Base-by-base conservation (phyloP, 169 alveolate species). In the Eimeria necatrix region DNA sequence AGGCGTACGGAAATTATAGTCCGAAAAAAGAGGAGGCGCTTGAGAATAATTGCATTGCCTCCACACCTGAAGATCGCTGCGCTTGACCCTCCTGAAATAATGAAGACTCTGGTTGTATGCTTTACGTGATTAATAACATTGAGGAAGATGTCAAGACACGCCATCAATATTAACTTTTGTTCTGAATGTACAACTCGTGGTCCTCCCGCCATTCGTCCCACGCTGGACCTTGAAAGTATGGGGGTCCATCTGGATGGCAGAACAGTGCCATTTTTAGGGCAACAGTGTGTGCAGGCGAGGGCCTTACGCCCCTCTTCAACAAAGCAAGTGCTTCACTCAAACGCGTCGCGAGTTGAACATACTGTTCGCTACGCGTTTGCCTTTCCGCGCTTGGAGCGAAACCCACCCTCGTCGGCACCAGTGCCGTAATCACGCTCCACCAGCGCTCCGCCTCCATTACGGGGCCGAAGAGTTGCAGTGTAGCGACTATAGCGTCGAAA, bases 141-240 rank as follows among this genome's bases (percentile, higher is more conserved):
- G 41, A 32, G 41, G 41, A 32, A 2, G 41, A 32, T 32, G 41
- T 32, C 41, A 32, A 32, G 41, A 2, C 41, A 32, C 41, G 41
- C 41, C 41, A 32, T 32, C 41, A 32, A 32, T 32, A 32, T 32
- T 32, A 32, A 32, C 41, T 32, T 32, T 32, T 32, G 41, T 32
- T 0, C 41, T 32, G 41, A 0, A 32, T 32, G 41, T 49, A 71
- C 22, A 1, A 3, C 12, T 49, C 5, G 46, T 73, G 60, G 20
- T 73, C 84, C 8, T 73, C 84, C 14, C 84, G 84, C 84, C 84
- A 73, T 46, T 52, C 41, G 26, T 32, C 41, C 84, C 84, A 73
- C 32, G 4, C 48, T 10, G 84, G 41, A n/a, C 20, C 6, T 14
- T 73, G 14, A 41, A 73, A 73, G 48, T 20, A 73, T 24, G 59